phyloP scores from a whole-genome alignment of 2,329 filamentous ascomycete genomes.

The Tolypocladium ovalisporum region DNA sequence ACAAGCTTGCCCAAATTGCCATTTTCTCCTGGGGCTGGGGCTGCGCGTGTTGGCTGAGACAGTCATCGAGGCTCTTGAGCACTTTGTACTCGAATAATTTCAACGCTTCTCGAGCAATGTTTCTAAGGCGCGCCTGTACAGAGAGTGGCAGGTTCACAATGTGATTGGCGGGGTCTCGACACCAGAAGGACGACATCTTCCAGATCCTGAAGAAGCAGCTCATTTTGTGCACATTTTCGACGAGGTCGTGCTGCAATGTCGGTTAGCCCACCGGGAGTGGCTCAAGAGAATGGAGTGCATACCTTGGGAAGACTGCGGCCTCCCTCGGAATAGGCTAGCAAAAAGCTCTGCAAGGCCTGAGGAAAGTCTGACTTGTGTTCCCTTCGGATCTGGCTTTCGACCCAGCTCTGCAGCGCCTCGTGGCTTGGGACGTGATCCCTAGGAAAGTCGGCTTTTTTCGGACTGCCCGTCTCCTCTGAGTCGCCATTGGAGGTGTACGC shows the following conservation, averaged over 20 bases:
- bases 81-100: conserved; percentile 27
- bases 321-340: conserved; percentile 23
- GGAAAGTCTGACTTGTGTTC: conserved; percentile 22
- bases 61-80: conserved; percentile 27
- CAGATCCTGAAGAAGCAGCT: conserved; percentile 40
- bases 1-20: conserved; percentile 36
- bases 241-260: conserved; percentile 25
- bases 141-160: conserved; percentile 25
- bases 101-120: conserved; percentile 26
- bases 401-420: conserved; percentile 23
- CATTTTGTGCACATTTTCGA: conserved; percentile 32
- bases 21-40: conserved; percentile 27
- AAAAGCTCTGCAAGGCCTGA: conserved; percentile 23
- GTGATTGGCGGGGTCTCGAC: conserved; percentile 25
- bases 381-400: conserved; percentile 23
- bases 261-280: conserved; percentile 7
- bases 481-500: conserved; percentile 22
- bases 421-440: conserved; percentile 25
- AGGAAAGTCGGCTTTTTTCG: conserved; percentile 24
- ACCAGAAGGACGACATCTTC: conserved; percentile 31
- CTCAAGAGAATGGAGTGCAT: conserved; percentile 6
- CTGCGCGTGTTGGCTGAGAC: conserved; percentile 25
- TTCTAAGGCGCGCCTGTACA: conserved; percentile 27
- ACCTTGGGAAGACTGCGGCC: conserved; percentile 28
- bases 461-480: conserved; percentile 15